Evolutionary conservation across 1,284 basidiomycete species (phyloP), one percentile per base, ranked within the genome.

Genomic region (Omphalotus olearius): DNA sequence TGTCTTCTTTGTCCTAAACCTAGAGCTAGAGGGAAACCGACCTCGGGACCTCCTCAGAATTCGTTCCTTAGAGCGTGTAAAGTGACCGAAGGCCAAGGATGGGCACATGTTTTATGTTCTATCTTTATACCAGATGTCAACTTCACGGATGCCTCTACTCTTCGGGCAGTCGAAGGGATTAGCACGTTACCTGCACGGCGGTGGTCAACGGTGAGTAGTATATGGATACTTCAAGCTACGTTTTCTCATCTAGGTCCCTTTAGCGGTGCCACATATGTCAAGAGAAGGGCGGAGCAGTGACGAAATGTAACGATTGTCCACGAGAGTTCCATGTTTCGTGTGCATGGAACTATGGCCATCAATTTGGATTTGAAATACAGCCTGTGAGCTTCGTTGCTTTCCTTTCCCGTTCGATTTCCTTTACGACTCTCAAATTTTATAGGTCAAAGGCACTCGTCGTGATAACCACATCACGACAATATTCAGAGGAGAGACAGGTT

Each of bases 1-100:
- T 92, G 89, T 64, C 70, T 91, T 1, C 70, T 92, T 13, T 92
- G 89, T 64, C 88, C 89, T 13, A 78, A 81, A 41, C 66, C 69
- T 50, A 66, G 69, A 42, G 66, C 73, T 47, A 75, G 81, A 59
- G 72, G 78, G 53, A 71, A 75, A 68, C 69, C 73, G 66, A 61
- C 70, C 72, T 40, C 57, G 60, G 52, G 60, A 58, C 62, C 75
- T 62, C 58, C 79, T 62, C 28, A 78, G 1, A 85, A 90, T 60
- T 80, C 82, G 13, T 86, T 88, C 60, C 72, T 98, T 36, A 86
- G 92, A 38, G 89, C 86, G 3, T 85, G 90, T 64, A 98, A 98
- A 66, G 91, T 91, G 4, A 98, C 95, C 0, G 96, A 98, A 70
- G 89, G 91, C 23, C 88, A 90, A 67, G 90, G 91, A 56, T 98